Conservation (phyloP, 2,329 filamentous ascomycete species). For the Cercospora berteroae region DNA sequence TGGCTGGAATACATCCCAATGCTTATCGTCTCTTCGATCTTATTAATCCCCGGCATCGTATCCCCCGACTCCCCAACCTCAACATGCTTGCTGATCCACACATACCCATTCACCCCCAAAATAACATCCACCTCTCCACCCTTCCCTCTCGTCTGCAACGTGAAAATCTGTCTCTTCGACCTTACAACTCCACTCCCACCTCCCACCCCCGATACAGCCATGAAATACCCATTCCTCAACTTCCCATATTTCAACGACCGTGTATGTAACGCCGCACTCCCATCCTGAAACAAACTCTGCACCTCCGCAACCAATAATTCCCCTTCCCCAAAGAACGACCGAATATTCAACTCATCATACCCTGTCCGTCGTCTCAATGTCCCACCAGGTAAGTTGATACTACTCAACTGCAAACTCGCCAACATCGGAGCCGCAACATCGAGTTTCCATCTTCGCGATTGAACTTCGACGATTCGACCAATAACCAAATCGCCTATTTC, state of each 20-base stretch:
- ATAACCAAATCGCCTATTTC: constrained; percentile 96
- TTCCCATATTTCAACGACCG: constrained; percentile 92
- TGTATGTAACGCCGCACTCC: constrained; percentile 83
- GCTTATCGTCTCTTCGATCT: constrained; percentile 82
- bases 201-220: constrained; percentile 75
- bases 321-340: constrained; percentile 94
- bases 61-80: constrained; percentile 57
- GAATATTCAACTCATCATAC: constrained; percentile 94
- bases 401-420: constrained; percentile 77
- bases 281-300: constrained; percentile 82
- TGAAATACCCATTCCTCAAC: constrained; percentile 86
- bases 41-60: constrained; percentile 62
- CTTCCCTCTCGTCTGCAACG: constrained; percentile 58
- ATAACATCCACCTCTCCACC: constrained; percentile 76
- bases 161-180: constrained; percentile 83
- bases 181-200: constrained; percentile 78
- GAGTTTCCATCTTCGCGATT: constrained; percentile 88
- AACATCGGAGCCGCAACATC: constrained; percentile 87
- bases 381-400: constrained; percentile 92
- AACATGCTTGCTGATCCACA: constrained; percentile 82
- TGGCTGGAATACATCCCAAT: constrained; percentile 89
- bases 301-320: constrained; percentile 94
- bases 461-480: constrained; percentile 91
- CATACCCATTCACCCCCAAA: constrained; percentile 92
- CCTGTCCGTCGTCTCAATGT: constrained; percentile 88